A percentile compares a stretch with the other conserved stretches of the same genome.
These are phyloP conservation scores for Pterula multifida DNA, from an alignment of 1,284 basidiomycete species.

Conservation along the genomic window DNA sequence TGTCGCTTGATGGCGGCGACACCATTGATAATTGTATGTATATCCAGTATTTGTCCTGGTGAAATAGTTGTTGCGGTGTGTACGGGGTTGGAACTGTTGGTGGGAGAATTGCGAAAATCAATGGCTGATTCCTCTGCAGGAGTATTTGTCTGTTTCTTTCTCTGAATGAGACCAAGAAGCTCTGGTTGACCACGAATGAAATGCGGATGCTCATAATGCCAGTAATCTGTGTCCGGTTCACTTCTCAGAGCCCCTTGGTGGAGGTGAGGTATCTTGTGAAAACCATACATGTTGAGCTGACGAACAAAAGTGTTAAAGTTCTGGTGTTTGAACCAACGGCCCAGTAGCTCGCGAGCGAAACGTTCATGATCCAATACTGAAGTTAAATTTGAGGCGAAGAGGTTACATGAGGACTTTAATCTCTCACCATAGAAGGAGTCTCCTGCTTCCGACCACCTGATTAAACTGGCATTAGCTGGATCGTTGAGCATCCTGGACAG, in stretches of 20 bases:
- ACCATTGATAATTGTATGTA: constrained; percentile 69
- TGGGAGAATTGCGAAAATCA: constrained; percentile 9
- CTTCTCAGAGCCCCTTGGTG: constrained; percentile 87
- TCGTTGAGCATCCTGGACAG: constrained; percentile 81
- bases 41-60: constrained; percentile 51
- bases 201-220: constrained; percentile 88
- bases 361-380: constrained; percentile 88
- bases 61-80: constrained; percentile 15
- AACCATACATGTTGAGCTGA: constrained; percentile 97
- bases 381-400: constrained; percentile 4
- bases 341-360: constrained; percentile 84
- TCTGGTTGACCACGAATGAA: constrained; percentile 88
- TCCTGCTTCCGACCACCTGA: constrained; percentile 83
- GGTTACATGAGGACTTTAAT: constrained; percentile 3
- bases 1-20: constrained; percentile 86
- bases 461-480: constrained; percentile 68
- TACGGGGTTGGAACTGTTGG: constrained; percentile 12
- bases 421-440: constrained; percentile 81
- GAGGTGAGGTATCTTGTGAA: constrained; percentile 92
- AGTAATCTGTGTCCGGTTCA: constrained; percentile 77
- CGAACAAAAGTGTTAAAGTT: constrained; percentile 93
- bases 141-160: constrained; percentile 23
- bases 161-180: constrained; percentile 77
- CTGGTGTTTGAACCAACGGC: constrained; percentile 93
- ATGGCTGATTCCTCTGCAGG: constrained; percentile 17